phyloP scores from a whole-genome alignment of 139 green algal species.

The Chlorella sp. region DNA sequence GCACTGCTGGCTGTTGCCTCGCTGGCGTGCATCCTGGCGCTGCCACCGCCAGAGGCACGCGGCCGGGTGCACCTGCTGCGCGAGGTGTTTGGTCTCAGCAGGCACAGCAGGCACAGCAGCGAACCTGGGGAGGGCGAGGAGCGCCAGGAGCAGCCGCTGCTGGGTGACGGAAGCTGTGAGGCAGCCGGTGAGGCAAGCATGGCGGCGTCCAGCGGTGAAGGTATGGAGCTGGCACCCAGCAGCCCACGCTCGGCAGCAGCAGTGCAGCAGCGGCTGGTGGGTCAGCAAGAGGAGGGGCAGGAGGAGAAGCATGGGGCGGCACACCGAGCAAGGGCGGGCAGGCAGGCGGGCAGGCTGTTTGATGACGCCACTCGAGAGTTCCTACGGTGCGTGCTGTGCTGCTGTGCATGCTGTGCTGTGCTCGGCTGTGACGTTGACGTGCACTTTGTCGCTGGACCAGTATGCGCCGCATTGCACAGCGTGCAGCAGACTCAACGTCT shows the following conservation, averaged over 20 bases:
- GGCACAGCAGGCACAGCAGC: background rate
- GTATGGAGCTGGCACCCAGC: background rate
- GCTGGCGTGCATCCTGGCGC: slow-evolving; percentile 16
- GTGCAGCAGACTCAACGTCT: no score
- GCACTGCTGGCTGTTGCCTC: slow-evolving; percentile 1
- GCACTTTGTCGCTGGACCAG: no score
- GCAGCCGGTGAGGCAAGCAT: background rate
- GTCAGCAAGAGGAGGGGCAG: background rate
- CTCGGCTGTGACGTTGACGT: no score
- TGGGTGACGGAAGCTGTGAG: background rate
- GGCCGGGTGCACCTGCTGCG: background rate
- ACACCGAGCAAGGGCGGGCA: background rate
- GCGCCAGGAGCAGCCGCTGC: background rate
- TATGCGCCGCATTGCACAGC: no score
- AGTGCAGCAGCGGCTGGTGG: background rate
- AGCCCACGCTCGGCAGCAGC: background rate
- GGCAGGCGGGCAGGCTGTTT: background rate
- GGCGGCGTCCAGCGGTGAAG: background rate
- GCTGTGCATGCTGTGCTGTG: background rate
- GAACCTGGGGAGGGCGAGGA: background rate
- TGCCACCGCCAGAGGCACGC: slow-evolving; percentile 28
- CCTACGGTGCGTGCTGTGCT: background rate
- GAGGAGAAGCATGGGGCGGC: background rate
- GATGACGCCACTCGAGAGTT: background rate
- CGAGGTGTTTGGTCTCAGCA: background rate